Conservation (phyloP, 306 rosid genomes). For the Rosa multiflora region DNA sequence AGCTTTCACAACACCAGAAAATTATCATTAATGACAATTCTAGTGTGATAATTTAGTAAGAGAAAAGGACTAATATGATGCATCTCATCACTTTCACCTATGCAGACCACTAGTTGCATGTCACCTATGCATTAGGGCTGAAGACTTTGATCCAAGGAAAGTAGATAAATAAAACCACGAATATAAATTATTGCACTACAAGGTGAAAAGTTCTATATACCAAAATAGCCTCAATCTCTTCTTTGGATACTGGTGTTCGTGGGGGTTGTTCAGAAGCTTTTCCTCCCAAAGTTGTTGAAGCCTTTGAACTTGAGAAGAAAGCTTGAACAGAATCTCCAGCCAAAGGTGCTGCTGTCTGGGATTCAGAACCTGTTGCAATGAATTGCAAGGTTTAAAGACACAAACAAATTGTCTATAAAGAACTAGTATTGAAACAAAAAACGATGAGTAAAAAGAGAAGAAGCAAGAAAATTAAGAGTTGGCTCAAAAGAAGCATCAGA, state of each 20-base stretch:
- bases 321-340: constrained; percentile 35
- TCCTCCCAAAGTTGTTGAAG: constrained; percentile 58
- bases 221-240: constrained; percentile 93
- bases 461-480: background rate
- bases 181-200: constrained; percentile 7
- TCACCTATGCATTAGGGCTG: background rate
- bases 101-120: background rate
- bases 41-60: background rate
- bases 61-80: background rate
- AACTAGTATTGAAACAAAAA: background rate
- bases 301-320: constrained; percentile 54
- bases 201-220: constrained; percentile 43
- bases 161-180: background rate
- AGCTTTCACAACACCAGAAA: background rate
- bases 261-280: constrained; percentile 93
- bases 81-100: background rate
- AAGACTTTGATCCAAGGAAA: background rate
- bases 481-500: background rate
- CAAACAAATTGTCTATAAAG: background rate
- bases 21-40: background rate
- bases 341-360: constrained; percentile 35
- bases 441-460: background rate
- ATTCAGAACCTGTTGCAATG: constrained; percentile 52
- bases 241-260: constrained; percentile 78
- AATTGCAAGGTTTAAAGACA: background rate